phyloP scores from a whole-genome alignment of 495 filamentous ascomycete genomes.

The Xylaria venustula region DNA sequence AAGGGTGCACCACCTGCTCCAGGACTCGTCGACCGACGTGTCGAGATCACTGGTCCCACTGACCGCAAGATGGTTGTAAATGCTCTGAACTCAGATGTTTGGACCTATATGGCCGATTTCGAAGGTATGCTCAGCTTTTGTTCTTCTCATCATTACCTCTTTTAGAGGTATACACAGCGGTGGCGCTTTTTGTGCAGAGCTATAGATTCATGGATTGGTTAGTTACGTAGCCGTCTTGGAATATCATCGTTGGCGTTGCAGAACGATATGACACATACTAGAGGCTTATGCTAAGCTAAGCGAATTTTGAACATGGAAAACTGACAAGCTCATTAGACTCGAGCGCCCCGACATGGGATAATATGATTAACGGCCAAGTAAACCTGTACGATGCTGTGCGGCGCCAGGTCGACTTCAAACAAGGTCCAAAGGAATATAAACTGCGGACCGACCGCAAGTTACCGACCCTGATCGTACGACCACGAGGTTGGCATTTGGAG shows the following conservation, averaged over 20 bases:
- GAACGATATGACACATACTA: not conserved
- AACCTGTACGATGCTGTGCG: slow-evolving; percentile 98
- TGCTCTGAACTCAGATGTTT: slow-evolving; percentile 93
- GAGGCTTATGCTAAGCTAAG: not conserved
- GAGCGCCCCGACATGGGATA: slow-evolving; percentile 96
- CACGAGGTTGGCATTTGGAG: slow-evolving; percentile 91
- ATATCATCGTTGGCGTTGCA: not conserved
- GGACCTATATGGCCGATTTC: slow-evolving; percentile 99
- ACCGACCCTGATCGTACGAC: slow-evolving; percentile 82
- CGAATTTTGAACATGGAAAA: slow-evolving; percentile 11
- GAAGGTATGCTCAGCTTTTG: slow-evolving; percentile 61
- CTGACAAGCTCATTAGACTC: slow-evolving; percentile 61
- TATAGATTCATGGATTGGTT: not conserved
- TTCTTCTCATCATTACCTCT: not conserved
- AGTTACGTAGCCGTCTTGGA: not conserved
- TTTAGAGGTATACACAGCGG: not conserved
- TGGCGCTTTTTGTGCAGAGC: not conserved
- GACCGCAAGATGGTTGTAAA: slow-evolving; percentile 99
- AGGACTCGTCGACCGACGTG: slow-evolving; percentile 87
- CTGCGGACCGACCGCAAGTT: slow-evolving; percentile 80
- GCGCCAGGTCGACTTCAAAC: slow-evolving; percentile 93
- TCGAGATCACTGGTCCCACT: slow-evolving; percentile 98
- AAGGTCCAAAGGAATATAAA: slow-evolving; percentile 94
- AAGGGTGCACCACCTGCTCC: slow-evolving; percentile 91
- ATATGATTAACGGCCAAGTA: slow-evolving; percentile 98